Evolutionary conservation across 306 rosid species (phyloP).

Genomic region (Rubus parviflorus): DNA sequence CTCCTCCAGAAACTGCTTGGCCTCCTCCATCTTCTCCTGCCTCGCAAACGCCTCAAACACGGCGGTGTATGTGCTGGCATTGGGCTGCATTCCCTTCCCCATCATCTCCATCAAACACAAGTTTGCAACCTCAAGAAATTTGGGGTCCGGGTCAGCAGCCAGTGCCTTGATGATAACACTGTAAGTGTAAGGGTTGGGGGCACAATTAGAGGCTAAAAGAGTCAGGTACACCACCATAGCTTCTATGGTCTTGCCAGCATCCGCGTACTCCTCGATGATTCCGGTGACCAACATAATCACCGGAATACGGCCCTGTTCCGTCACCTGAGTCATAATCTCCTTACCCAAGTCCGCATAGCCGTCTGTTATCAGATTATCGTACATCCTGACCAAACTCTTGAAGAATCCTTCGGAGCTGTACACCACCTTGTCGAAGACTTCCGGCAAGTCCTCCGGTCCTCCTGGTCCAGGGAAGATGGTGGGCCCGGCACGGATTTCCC

Average conservation of each 20-base stretch:
- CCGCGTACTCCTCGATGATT: slow-evolving; percentile 60
- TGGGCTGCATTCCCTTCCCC: slow-evolving; percentile 61
- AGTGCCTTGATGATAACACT: slow-evolving; percentile 58
- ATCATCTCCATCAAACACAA: slow-evolving; percentile 62
- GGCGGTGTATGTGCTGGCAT: slow-evolving; percentile 48
- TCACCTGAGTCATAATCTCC: neutral
- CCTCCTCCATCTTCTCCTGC: slow-evolving; percentile 50
- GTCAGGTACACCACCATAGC: slow-evolving; percentile 56
- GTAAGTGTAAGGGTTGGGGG: slow-evolving; percentile 70
- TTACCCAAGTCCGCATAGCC: neutral
- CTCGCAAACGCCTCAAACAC: slow-evolving; percentile 55
- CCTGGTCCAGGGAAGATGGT: too few relatives aligned
- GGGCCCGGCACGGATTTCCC: too few relatives aligned
- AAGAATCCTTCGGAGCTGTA: neutral
- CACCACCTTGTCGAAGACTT: neutral
- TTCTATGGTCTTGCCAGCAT: slow-evolving; percentile 61
- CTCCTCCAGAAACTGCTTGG: slow-evolving; percentile 40
- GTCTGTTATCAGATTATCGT: neutral
- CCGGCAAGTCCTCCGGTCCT: neutral
- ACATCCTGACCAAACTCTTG: neutral
- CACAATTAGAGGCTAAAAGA: slow-evolving; percentile 49
- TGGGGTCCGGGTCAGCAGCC: slow-evolving; percentile 22
- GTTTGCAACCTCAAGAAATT: slow-evolving; percentile 43
- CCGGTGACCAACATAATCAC: neutral
- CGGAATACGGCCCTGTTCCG: neutral